These are phyloP conservation scores for Zygoascus bituminiphila DNA, from an alignment of 805 yeast species.

Conservation along the genomic window DNA sequence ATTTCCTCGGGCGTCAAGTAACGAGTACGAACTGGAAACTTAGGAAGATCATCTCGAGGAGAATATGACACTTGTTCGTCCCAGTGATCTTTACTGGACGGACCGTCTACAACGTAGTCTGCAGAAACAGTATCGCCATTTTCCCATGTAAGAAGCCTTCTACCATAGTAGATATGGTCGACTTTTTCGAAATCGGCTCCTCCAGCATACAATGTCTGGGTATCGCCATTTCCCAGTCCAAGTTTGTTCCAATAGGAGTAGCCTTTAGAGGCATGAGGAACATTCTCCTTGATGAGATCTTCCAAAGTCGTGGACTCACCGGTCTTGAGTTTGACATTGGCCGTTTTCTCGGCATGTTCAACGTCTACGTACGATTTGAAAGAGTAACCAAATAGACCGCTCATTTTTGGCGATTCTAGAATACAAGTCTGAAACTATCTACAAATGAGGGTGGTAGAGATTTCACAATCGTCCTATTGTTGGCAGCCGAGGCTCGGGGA, in stretches of 20 bases:
- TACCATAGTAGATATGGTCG: conserved; percentile 62
- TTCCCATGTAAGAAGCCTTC: conserved; percentile 52
- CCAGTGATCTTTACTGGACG: conserved; percentile 29
- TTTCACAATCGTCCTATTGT: no score
- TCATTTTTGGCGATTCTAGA: no score
- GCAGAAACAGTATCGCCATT: conserved; percentile 62
- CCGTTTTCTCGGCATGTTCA: conserved; percentile 9
- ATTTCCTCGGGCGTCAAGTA: conserved; percentile 43
- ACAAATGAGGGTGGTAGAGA: no score
- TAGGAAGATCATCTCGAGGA: conserved; percentile 27
- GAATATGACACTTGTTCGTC: conserved; percentile 22
- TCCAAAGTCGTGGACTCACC: conserved; percentile 19
- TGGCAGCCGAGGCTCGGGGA: no score
- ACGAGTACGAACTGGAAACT: conserved; percentile 46
- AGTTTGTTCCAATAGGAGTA: conserved; percentile 54
- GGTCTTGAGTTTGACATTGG: conserved; percentile 14
- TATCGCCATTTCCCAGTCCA: conserved; percentile 56
- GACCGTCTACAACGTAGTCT: conserved; percentile 54
- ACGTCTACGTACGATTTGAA: conserved; percentile 22
- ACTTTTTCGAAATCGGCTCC: conserved; percentile 42
- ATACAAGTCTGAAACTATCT: no score
- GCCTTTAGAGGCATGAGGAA: conserved; percentile 41
- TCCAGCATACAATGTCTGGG: conserved; percentile 70
- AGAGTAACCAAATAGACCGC: conserved; percentile 5
- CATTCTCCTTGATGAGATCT: conserved; percentile 28